Percentiles rank a stretch among this genome's conserved stretches.
Evolutionary conservation across 768 basidiomycete genomes (phyloP).

Genomic region (Panaeolus papilionaceus): DNA sequence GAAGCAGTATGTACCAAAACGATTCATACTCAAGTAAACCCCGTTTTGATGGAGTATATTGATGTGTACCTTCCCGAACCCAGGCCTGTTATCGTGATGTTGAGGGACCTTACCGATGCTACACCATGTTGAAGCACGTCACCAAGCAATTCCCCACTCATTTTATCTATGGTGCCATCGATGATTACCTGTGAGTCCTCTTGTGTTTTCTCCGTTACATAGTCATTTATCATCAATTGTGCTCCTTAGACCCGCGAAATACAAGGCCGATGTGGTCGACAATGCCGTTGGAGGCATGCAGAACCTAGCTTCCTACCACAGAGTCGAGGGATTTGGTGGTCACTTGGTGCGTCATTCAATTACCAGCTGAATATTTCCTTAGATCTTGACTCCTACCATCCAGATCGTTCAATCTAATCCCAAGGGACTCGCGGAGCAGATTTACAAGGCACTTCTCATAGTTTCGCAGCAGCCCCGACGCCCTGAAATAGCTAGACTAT

Average conservation of each 20-base stretch:
- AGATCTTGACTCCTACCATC: neutral
- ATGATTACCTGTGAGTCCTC: conserved; percentile 48
- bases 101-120: conserved; percentile 38
- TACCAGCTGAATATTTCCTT: neutral
- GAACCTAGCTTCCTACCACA: conserved; percentile 42
- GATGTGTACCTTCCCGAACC: neutral
- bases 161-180: conserved; percentile 52
- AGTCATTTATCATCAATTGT: too few relatives aligned
- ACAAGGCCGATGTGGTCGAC: conserved; percentile 44
- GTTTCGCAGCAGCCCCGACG: neutral
- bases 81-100: conserved; percentile 52
- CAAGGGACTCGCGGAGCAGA: conserved; percentile 36
- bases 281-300: conserved; percentile 41
- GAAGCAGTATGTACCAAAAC: conserved; percentile 43
- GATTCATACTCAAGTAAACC: neutral
- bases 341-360: conserved; percentile 42
- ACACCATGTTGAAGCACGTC: conserved; percentile 37
- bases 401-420: conserved; percentile 41
- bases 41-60: neutral
- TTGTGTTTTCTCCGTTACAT: neutral
- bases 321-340: conserved; percentile 43
- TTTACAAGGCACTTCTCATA: conserved; percentile 27
- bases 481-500: neutral
- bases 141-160: conserved; percentile 47
- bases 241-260: conserved; percentile 34